Evolutionary conservation across 176 grass and related monocot species (phyloP).

Genomic region (Phoenix roebelenii): DNA sequence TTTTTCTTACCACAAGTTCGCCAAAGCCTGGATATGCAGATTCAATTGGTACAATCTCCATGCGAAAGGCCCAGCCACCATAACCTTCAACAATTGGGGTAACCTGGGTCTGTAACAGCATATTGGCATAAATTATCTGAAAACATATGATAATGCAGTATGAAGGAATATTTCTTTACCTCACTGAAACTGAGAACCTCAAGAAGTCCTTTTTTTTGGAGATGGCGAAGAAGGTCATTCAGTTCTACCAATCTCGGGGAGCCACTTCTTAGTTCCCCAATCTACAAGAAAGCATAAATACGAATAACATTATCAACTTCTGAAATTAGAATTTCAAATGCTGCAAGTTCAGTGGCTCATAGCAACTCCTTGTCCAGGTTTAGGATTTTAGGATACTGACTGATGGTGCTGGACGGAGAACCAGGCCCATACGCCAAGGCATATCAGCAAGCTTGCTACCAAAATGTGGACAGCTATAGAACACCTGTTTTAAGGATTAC

Average conservation of each 20-base stretch:
- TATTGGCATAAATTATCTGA: constrained; percentile 26
- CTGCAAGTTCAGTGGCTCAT: no score
- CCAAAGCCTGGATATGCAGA: constrained; percentile 95
- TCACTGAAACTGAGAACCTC: constrained; percentile 96
- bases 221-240: constrained; percentile 72
- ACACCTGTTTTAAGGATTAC: constrained; percentile 42
- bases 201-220: constrained; percentile 61
- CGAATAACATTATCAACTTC: no score
- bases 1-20: constrained; percentile 60
- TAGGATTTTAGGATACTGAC: constrained; percentile 24
- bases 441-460: constrained; percentile 97
- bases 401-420: constrained; percentile 85
- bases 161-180: constrained; percentile 26
- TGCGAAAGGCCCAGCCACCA: constrained; percentile 86
- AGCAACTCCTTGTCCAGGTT: no score
- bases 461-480: constrained; percentile 98
- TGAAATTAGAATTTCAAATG: no score
- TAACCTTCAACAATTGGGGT: constrained; percentile 99
- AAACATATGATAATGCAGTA: background rate
- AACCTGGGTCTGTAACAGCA: constrained; percentile 63
- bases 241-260: constrained; percentile 81
- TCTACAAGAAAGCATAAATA: constrained; percentile 30
- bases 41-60: constrained; percentile 95
- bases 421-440: constrained; percentile 97
- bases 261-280: constrained; percentile 92